Conservation (phyloP, 2,329 filamentous ascomycete species). For the Camptophora hylomeconis region DNA sequence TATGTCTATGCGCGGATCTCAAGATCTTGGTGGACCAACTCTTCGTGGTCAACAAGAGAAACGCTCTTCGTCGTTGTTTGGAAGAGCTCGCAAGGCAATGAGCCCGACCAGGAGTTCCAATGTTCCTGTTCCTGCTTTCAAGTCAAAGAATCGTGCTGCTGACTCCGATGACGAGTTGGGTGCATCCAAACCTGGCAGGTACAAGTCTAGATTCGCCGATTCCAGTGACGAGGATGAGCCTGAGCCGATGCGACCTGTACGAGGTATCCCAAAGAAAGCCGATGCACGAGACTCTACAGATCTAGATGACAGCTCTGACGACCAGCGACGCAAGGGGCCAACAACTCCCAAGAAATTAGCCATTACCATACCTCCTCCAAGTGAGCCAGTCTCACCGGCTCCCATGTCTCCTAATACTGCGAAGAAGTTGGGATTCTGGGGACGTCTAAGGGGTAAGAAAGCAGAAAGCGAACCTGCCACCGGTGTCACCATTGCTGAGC, state of each 20-base stretch:
- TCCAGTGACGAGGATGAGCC: slow-evolving; percentile 51
- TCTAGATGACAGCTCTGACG: slow-evolving; percentile 47
- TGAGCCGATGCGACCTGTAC: slow-evolving; percentile 37
- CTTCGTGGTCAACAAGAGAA: slow-evolving; percentile 11
- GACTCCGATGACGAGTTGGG: slow-evolving; percentile 53
- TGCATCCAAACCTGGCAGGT: slow-evolving; percentile 26
- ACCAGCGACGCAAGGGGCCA: slow-evolving; percentile 22
- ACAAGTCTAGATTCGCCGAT: slow-evolving; percentile 50
- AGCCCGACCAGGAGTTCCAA: slow-evolving; percentile 6
- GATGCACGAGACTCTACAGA: slow-evolving; percentile 52
- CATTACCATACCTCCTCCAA: slow-evolving; percentile 3
- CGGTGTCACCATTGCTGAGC: slow-evolving; percentile 22
- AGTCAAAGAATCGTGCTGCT: slow-evolving; percentile 36
- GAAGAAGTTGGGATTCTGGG: slow-evolving; percentile 30
- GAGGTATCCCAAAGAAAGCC: slow-evolving; percentile 45
- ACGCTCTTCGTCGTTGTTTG: slow-evolving; percentile 27
- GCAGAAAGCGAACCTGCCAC: slow-evolving; percentile 21
- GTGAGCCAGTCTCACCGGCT: slow-evolving; percentile 6
- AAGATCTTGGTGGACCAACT: slow-evolving; percentile 23
- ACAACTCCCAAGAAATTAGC: slow-evolving; percentile 9
- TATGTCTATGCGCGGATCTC: slow-evolving; percentile 36
- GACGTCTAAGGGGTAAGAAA: slow-evolving; percentile 49
- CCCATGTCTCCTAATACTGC: slow-evolving; percentile 20
- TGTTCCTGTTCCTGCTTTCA: slow-evolving; percentile 28
- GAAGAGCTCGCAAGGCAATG: slow-evolving; percentile 23